Evolutionary conservation across 1,139 yeast genomes (phyloP).

Genomic region (Lodderomyces margitis): DNA sequence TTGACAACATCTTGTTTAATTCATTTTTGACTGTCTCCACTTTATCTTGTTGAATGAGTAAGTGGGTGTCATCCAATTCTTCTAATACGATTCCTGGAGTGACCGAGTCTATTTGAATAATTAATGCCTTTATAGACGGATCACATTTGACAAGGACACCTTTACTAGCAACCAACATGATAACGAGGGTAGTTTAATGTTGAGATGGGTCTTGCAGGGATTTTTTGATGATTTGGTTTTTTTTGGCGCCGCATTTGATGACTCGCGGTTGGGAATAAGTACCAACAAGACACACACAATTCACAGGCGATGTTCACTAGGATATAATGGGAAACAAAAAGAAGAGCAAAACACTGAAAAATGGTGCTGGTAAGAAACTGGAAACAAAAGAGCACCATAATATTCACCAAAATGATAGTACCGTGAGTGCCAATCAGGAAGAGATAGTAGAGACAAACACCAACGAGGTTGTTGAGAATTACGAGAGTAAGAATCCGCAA

Average conservation of each 20-base stretch:
- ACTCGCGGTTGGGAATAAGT: too few species aligned
- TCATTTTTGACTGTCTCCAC: conserved; percentile 75
- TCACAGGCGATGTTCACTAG: not conserved
- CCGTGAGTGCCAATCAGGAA: not conserved
- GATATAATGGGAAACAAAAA: not conserved
- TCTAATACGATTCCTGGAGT: conserved; percentile 73
- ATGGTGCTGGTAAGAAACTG: not conserved
- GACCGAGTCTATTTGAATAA: conserved; percentile 73
- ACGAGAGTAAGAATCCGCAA: not conserved
- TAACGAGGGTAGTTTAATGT: not conserved
- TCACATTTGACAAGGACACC: conserved; percentile 62
- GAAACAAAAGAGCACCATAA: not conserved
- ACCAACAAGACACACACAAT: not conserved
- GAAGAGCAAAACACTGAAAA: not conserved
- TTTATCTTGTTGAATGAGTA: conserved; percentile 73
- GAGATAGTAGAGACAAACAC: not conserved
- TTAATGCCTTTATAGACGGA: conserved; percentile 87
- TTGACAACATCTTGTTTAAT: conserved; percentile 69
- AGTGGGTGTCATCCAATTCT: conserved; percentile 88
- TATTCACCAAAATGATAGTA: not conserved
- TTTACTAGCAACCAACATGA: conserved; percentile 46
- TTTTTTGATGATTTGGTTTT: too few species aligned
- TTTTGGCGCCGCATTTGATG: conserved; percentile 1
- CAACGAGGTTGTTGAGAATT: not conserved
- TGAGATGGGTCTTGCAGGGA: not conserved